phyloP scores from a whole-genome alignment of 202 grass and related monocot species.

The Carex arenaria region DNA sequence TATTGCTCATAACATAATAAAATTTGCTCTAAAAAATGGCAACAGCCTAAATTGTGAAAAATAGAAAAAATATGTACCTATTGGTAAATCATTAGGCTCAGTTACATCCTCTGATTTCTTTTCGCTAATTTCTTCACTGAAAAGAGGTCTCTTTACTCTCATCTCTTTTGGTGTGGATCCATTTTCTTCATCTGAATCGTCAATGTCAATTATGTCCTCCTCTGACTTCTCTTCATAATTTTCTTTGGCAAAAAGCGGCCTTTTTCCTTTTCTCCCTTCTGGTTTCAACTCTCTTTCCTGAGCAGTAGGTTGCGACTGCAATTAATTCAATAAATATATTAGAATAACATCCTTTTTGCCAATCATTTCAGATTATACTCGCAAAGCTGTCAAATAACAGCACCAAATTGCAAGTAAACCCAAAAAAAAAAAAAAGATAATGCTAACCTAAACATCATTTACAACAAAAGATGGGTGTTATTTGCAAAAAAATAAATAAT shows the following conservation, averaged over 20 bases:
- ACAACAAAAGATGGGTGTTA: neutral
- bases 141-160: neutral
- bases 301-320: neutral
- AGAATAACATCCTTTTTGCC: neutral
- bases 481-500: neutral
- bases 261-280: slow-evolving; percentile 10
- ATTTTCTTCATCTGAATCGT: neutral
- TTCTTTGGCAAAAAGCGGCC: neutral
- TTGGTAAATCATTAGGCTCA: neutral
- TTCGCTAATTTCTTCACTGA: neutral
- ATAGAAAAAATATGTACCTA: neutral
- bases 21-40: neutral
- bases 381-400: neutral
- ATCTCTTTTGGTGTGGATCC: neutral
- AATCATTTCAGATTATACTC: neutral
- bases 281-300: neutral
- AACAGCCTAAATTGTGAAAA: neutral
- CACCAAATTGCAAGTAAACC: neutral
- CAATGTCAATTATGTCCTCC: neutral
- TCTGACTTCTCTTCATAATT: neutral
- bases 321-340: neutral
- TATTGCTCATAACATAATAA: neutral
- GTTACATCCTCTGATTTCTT: neutral
- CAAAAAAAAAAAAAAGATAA: neutral
- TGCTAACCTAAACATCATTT: neutral